A percentile compares a stretch with the other conserved stretches of the same genome.
Evolutionary conservation across 116 monocot genomes (phyloP).

Genomic region (Thalassia testudinum): DNA sequence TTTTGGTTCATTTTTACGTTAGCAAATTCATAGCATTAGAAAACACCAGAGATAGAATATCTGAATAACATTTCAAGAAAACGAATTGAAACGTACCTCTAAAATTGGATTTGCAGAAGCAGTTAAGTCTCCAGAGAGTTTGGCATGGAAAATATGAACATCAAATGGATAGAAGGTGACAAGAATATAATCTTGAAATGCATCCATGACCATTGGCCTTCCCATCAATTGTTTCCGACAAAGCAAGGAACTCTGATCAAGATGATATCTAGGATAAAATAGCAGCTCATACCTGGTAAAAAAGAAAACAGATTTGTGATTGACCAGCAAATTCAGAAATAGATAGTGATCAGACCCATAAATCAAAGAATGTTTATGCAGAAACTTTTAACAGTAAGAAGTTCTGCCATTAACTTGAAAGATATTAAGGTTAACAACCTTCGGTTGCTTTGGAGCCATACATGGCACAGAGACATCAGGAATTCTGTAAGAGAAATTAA

Average conservation of each 20-base stretch:
- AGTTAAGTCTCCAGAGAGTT: conserved; percentile 70
- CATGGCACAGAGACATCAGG: too few relatives aligned
- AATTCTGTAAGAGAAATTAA: too few relatives aligned
- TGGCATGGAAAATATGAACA: conserved; percentile 90
- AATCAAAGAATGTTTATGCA: too few relatives aligned
- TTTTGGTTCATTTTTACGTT: too few relatives aligned
- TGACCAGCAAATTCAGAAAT: neutral
- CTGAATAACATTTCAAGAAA: too few relatives aligned
- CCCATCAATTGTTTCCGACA: conserved; percentile 71
- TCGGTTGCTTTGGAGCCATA: too few relatives aligned
- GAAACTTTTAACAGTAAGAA: too few relatives aligned
- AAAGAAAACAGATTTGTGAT: neutral
- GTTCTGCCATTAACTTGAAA: too few relatives aligned
- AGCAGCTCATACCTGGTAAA: conserved; percentile 85
- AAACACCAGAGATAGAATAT: too few relatives aligned
- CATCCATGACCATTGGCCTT: conserved; percentile 95
- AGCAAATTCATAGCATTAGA: too few relatives aligned
- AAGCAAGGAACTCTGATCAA: conserved; percentile 91
- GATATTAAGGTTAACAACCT: too few relatives aligned
- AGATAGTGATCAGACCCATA: neutral
- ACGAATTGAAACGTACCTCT: conserved; percentile 32
- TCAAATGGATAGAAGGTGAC: conserved; percentile 94
- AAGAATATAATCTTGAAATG: conserved; percentile 83
- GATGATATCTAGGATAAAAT: conserved; percentile 98
- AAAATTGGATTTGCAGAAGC: conserved; percentile 60